Evolutionary conservation across 306 rosid species (phyloP).

Genomic region (Quercus mongolica): DNA sequence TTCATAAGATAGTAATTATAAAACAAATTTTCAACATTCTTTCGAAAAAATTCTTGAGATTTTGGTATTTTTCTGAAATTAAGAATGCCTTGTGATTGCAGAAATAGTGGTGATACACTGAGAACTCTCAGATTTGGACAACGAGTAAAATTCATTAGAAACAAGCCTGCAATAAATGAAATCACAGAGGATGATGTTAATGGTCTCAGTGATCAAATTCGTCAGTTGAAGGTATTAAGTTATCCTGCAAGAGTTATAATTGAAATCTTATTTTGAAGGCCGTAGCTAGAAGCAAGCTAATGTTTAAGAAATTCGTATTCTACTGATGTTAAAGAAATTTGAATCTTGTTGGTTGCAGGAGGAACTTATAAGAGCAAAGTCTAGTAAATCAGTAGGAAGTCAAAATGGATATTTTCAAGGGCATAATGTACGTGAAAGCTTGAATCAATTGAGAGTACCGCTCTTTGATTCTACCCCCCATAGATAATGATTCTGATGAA

Average conservation of each 20-base stretch:
- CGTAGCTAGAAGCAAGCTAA: constrained; percentile 3
- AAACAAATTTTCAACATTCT: neutral
- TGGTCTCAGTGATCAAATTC: constrained; percentile 56
- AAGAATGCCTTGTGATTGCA: constrained; percentile 42
- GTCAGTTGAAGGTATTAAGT: constrained; percentile 69
- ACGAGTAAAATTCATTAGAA: constrained; percentile 63
- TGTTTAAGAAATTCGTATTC: neutral
- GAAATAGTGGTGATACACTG: constrained; percentile 62
- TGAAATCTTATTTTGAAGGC: constrained; percentile 8
- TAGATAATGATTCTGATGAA: constrained; percentile 59
- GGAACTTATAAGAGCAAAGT: constrained; percentile 78
- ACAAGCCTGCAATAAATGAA: constrained; percentile 77
- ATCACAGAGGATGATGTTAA: constrained; percentile 82
- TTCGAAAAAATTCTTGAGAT: neutral
- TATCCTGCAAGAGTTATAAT: constrained; percentile 1
- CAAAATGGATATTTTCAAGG: constrained; percentile 59
- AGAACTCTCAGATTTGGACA: constrained; percentile 84
- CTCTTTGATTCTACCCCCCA: constrained; percentile 59
- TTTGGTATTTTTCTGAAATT: constrained; percentile 6
- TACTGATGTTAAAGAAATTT: neutral
- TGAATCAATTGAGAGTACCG: constrained; percentile 79
- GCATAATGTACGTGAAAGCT: constrained; percentile 74
- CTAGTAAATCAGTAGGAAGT: constrained; percentile 43
- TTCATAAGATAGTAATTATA: neutral
- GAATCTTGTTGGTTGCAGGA: constrained; percentile 49